Conservation (phyloP, 257 asterid genomes). For the Linaria vulgaris region DNA sequence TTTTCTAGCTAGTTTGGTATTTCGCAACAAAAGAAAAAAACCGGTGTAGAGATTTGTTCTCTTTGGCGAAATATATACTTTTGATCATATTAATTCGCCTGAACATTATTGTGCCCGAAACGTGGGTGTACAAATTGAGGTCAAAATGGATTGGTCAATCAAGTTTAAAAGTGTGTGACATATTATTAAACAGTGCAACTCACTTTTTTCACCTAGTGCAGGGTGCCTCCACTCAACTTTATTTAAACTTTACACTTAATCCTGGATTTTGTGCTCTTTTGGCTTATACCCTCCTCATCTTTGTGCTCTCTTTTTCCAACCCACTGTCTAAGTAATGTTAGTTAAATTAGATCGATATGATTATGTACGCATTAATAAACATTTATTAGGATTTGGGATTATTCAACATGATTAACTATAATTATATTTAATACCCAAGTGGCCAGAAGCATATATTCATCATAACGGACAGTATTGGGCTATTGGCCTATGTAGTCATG, state of each 20-base stretch:
- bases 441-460: conserved; percentile 26
- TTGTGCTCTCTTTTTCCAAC: conserved; percentile 32
- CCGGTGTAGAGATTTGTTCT: no score
- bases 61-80: no score
- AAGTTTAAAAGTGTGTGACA: conserved; percentile 16
- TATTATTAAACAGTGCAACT: not conserved
- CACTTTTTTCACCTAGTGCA: conserved; percentile 34
- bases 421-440: conserved; percentile 2
- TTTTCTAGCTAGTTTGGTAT: no score
- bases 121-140: conserved; percentile 32
- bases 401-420: no score
- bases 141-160: conserved; percentile 48
- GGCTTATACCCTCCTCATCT: conserved; percentile 30
- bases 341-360: no score
- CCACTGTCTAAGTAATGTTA: conserved; percentile 29
- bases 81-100: no score
- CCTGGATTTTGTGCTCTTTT: conserved; percentile 51
- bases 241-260: conserved; percentile 16
- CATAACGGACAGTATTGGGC: conserved; percentile 15
- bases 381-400: no score
- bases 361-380: no score
- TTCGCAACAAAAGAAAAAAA: no score
- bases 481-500: not conserved
- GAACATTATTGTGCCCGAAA: conserved; percentile 23
- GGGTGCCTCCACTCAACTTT: conserved; percentile 31